These are phyloP conservation scores for Tagetes patula DNA, from an alignment of 129 eudicot genomes.

Conservation along the genomic window DNA sequence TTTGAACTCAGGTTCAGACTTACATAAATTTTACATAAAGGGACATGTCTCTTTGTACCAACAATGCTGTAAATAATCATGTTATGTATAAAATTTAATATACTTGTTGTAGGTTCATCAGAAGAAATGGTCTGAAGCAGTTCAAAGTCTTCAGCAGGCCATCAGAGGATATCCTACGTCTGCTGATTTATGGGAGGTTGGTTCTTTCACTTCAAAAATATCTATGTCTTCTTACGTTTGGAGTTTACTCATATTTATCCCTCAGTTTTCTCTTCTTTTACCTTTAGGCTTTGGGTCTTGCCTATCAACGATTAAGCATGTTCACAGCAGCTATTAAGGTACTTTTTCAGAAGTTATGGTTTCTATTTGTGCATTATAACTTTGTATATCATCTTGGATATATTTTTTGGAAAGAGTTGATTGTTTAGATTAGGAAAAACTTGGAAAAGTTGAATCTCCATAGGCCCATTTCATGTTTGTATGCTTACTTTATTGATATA, in stretches of 20 bases:
- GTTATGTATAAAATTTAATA: not conserved
- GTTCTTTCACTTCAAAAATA: conserved; percentile 21
- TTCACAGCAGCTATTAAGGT: conserved; percentile 98
- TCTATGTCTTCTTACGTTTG: conserved; percentile 17
- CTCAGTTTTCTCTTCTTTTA: conserved; percentile 30
- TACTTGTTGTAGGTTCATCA: conserved; percentile 65
- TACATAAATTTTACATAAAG: conserved; percentile 8
- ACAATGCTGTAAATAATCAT: not conserved
- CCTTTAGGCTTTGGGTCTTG: conserved; percentile 84
- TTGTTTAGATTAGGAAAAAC: not conserved
- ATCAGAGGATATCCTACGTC: conserved; percentile 90
- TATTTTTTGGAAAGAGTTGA: conserved; percentile 9
- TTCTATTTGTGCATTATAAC: conserved; percentile 13
- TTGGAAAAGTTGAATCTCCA: not conserved
- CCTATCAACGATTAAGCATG: conserved; percentile 92
- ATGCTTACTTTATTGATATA: conserved; percentile 6
- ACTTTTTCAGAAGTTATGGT: conserved; percentile 6
- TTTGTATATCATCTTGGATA: not conserved
- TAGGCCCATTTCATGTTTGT: conserved; percentile 7
- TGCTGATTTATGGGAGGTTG: conserved; percentile 98
- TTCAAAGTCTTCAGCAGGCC: conserved; percentile 91
- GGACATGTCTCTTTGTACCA: not conserved
- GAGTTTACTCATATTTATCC: conserved; percentile 11
- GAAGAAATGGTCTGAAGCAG: conserved; percentile 82
- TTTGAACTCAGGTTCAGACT: not conserved